Evolutionary conservation across 2,329 filamentous ascomycete species (phyloP).

Genomic region (Cordyceps farinosa): DNA sequence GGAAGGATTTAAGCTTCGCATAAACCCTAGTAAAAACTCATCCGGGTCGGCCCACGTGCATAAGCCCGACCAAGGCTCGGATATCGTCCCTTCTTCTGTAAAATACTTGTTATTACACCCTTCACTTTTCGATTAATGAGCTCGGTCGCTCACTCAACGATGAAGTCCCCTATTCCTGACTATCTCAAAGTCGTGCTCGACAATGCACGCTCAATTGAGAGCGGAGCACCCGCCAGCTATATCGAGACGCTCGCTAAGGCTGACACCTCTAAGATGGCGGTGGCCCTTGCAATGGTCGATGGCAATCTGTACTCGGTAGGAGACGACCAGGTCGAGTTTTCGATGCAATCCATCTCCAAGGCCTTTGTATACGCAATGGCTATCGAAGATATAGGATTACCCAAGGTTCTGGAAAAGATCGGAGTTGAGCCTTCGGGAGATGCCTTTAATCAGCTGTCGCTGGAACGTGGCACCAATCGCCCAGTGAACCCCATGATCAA

Average conservation of each 20-base stretch:
- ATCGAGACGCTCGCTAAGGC: conserved; percentile 38
- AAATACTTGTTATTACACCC: too few relatives aligned
- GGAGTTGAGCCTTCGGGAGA: conserved; percentile 40
- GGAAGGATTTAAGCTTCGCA: too few relatives aligned
- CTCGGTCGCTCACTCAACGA: conserved; percentile 13
- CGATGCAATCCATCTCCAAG: conserved; percentile 41
- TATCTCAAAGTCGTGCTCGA: conserved; percentile 33
- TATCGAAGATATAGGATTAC: conserved; percentile 36
- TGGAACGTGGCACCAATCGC: conserved; percentile 29
- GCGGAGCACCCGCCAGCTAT: conserved; percentile 33
- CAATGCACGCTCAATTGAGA: conserved; percentile 28
- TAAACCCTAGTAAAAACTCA: too few relatives aligned
- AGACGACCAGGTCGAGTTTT: conserved; percentile 38
- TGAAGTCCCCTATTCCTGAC: conserved; percentile 36
- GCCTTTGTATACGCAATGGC: conserved; percentile 39
- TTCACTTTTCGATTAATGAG: too few relatives aligned
- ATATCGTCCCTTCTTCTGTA: too few relatives aligned
- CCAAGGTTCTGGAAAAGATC: conserved; percentile 35
- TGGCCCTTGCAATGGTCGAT: conserved; percentile 38
- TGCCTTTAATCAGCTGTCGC: conserved; percentile 34
- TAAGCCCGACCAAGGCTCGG: background rate
- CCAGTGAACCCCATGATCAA: conserved; percentile 38
- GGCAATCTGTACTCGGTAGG: conserved; percentile 38
- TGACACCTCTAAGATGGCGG: conserved; percentile 37
- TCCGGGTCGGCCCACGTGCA: too few relatives aligned